phyloP scores from a whole-genome alignment of 768 basidiomycete species.

The Amanita inopinata region DNA sequence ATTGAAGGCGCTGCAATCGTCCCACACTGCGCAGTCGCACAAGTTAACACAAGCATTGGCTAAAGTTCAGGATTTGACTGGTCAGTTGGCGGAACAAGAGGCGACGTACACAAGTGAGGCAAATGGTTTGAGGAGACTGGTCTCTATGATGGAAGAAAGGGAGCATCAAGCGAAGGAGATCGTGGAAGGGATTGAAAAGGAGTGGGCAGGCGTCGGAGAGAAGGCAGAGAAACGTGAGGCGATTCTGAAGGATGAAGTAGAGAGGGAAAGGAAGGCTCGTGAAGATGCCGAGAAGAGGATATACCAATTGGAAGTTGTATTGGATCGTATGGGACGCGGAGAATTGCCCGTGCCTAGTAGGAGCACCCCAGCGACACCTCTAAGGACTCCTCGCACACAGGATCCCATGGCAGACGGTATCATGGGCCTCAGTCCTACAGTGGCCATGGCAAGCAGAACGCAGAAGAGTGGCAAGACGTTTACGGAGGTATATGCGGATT shows the following conservation, averaged over 20 bases:
- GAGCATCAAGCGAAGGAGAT: conserved; percentile 79
- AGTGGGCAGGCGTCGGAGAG: conserved; percentile 69
- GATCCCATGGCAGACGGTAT: conserved; percentile 43
- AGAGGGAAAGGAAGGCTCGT: conserved; percentile 58
- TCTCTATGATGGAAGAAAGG: conserved; percentile 79
- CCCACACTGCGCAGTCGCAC: conserved; percentile 60
- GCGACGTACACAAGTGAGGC: conserved; percentile 74
- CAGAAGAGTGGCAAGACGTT: conserved; percentile 84
- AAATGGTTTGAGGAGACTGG: conserved; percentile 61
- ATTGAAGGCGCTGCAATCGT: conserved; percentile 63
- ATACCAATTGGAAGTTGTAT: conserved; percentile 63
- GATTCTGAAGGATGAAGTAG: conserved; percentile 56
- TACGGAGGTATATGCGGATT: conserved; percentile 90
- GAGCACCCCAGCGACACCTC: conserved; percentile 39
- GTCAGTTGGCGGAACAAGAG: conserved; percentile 78
- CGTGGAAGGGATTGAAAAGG: conserved; percentile 73
- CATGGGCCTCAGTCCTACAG: conserved; percentile 76
- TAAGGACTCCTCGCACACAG: conserved; percentile 27
- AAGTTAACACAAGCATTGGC: conserved; percentile 72
- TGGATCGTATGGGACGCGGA: conserved; percentile 62
- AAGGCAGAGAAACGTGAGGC: conserved; percentile 61
- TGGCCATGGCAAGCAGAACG: conserved; percentile 72
- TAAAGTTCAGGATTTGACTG: conserved; percentile 64
- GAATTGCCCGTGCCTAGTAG: conserved; percentile 53
- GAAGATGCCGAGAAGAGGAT: conserved; percentile 64